Base-by-base conservation (phyloP, 2,329 filamentous ascomycete species). In the Rhexocercosporidium sp. region DNA sequence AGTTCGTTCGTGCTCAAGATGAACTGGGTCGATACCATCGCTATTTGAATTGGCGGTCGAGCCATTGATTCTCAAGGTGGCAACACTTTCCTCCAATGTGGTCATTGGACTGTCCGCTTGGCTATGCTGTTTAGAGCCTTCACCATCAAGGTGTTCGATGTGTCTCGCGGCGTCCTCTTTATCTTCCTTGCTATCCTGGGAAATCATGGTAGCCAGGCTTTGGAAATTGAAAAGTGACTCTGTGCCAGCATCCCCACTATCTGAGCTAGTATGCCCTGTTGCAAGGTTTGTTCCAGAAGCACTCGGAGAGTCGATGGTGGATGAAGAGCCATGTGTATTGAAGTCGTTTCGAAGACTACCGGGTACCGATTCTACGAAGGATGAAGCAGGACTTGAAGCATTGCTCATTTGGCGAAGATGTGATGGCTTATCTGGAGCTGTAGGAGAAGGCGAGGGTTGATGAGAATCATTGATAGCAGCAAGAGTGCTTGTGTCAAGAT, bases 181-280 rank as follows among this genome's bases (percentile, higher is more conserved):
- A 41, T 76, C 73, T 29, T 74, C 71, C 9, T 76, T 76, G 49
- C 88, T 85, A 49, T 89, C 86, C 59, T 89, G 85, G 46, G 90
- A 92, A 34, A 97, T 92, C 77, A 96, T 92, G 69, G 93, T 92
- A 1, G 93, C 92, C 25, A 98, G 81, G 72, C 93, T 97, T 65
- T 89, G 86, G 77, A 97, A 97, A 78, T 97, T 97, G 79, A 97
- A 96, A 86, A 97, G 88, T 3, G 93, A 88, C 76, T 97, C 94
- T 0, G 85, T 81, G 54, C 84, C 84, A 4, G 82, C 75, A 4
- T 84, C 81, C 27, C 86, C 85, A 7, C 82, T 79, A 27, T 88
- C 85, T 14, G 82, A 82, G 12, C 83, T 75, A 2, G 70, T 79
- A 47, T 75, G 76, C 11, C 62, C 59, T 39, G 62, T 47, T 2